Conservation (phyloP, 2,329 filamentous ascomycete genomes). For the Fusarium sp. region DNA sequence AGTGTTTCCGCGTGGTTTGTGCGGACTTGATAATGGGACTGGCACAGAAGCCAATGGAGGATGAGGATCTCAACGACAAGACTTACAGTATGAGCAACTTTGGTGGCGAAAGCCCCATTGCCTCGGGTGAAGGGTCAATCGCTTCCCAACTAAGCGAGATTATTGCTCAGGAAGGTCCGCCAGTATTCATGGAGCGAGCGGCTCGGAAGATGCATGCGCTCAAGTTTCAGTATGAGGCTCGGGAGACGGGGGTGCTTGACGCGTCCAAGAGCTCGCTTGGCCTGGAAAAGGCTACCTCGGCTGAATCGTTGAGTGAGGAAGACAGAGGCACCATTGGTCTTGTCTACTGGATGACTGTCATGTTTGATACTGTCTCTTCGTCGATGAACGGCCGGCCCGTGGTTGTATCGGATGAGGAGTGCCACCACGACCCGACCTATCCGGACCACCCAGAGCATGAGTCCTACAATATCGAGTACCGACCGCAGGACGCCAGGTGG, state of each 20-base stretch:
- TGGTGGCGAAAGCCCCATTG: constrained; percentile 33
- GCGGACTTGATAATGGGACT: constrained; percentile 56
- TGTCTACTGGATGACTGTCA: constrained; percentile 69
- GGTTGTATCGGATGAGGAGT: constrained; percentile 55
- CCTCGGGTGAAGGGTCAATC: constrained; percentile 39
- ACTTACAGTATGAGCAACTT: constrained; percentile 30
- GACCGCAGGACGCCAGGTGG: constrained; percentile 46
- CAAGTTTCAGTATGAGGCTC: constrained; percentile 50
- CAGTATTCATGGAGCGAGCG: constrained; percentile 51
- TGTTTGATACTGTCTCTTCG: constrained; percentile 69
- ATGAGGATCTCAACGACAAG: constrained; percentile 35
- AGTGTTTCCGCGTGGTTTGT: constrained; percentile 55
- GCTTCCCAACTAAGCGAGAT: constrained; percentile 49
- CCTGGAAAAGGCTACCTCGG: constrained; percentile 37
- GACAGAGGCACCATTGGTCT: constrained; percentile 63
- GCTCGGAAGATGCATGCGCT: constrained; percentile 54
- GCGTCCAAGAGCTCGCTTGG: constrained; percentile 41
- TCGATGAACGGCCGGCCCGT: constrained; percentile 59
- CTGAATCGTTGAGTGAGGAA: constrained; percentile 43
- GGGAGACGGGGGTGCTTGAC: constrained; percentile 43
- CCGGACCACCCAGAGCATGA: constrained; percentile 36
- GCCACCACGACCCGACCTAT: constrained; percentile 50
- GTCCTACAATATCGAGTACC: constrained; percentile 34
- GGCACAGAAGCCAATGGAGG: constrained; percentile 51
- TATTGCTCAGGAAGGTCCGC: constrained; percentile 44